phyloP scores from a whole-genome alignment of 306 rosid species.

The Heteromeles arbutifolia region DNA sequence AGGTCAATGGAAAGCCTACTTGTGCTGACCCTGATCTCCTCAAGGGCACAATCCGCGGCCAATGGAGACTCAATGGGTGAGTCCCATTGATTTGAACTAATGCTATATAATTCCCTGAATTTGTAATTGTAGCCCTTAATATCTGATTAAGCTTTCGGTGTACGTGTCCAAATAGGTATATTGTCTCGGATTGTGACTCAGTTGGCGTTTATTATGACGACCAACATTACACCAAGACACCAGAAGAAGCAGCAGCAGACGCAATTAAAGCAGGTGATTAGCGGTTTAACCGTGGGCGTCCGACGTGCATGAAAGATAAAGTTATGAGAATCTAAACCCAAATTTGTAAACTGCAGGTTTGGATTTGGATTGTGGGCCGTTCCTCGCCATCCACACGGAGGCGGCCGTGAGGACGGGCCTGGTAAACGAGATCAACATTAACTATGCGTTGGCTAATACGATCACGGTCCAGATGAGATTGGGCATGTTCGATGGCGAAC shows the following conservation, averaged over 20 bases:
- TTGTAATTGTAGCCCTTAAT: too few species aligned
- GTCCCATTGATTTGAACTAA: neutral
- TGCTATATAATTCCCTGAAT: neutral
- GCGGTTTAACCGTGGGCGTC: too few species aligned
- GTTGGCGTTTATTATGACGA: constrained; percentile 52
- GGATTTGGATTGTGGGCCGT: constrained; percentile 90
- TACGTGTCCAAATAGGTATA: constrained; percentile 41
- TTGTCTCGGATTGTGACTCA: constrained; percentile 90
- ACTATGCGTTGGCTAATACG: constrained; percentile 61
- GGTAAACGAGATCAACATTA: constrained; percentile 38
- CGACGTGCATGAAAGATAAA: neutral
- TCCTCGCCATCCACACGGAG: constrained; percentile 58
- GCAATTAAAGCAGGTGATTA: constrained; percentile 52
- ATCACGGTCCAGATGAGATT: constrained; percentile 78
- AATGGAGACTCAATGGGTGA: constrained; percentile 88
- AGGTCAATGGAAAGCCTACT: constrained; percentile 91
- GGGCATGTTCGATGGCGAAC: constrained; percentile 86
- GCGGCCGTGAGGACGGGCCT: constrained; percentile 47
- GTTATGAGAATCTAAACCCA: neutral
- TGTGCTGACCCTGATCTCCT: constrained; percentile 84
- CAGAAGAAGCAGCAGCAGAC: constrained; percentile 68
- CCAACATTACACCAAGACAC: constrained; percentile 80
- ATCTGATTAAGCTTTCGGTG: neutral
- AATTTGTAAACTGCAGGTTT: constrained; percentile 24
- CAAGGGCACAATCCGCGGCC: constrained; percentile 62